Conservation (phyloP, 2,329 filamentous ascomycete species). For the Pseudodiploospora longispora region DNA sequence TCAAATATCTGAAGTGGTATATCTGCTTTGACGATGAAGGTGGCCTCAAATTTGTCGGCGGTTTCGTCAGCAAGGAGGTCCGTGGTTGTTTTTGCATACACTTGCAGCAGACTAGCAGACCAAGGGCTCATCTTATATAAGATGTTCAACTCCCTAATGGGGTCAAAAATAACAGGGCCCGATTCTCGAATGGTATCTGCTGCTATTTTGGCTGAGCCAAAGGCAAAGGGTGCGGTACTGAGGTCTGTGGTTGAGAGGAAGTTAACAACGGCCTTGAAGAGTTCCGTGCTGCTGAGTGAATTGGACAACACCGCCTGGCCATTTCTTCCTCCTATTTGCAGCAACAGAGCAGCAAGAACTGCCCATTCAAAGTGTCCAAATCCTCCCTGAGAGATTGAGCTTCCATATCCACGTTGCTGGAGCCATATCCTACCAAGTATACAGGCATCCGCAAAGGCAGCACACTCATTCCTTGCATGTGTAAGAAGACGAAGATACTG, state of each 20-base stretch:
- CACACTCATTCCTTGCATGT: slow-evolving; percentile 58
- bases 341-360: slow-evolving; percentile 66
- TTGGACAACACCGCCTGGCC: slow-evolving; percentile 65
- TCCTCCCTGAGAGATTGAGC: slow-evolving; percentile 63
- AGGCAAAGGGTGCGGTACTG: slow-evolving; percentile 53
- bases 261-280: slow-evolving; percentile 92
- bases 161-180: slow-evolving; percentile 71
- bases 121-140: slow-evolving; percentile 85
- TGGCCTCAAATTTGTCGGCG: slow-evolving; percentile 73
- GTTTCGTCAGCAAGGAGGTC: slow-evolving; percentile 65
- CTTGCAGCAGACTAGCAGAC: slow-evolving; percentile 67
- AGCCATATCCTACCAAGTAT: slow-evolving; percentile 84
- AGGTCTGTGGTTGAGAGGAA: slow-evolving; percentile 72
- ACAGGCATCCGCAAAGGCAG: slow-evolving; percentile 74
- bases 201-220: slow-evolving; percentile 28
- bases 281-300: slow-evolving; percentile 81
- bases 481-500: slow-evolving; percentile 70
- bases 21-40: slow-evolving; percentile 64
- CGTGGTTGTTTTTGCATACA: slow-evolving; percentile 67
- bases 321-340: slow-evolving; percentile 68
- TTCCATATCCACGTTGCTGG: slow-evolving; percentile 72
- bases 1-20: slow-evolving; percentile 50
- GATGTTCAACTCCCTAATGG: slow-evolving; percentile 65
- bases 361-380: slow-evolving; percentile 94
- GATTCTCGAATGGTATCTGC: slow-evolving; percentile 32